Evolutionary conservation across 2,329 filamentous ascomycete species (phyloP), one percentile per base, ranked within the genome.

Genomic region (Colletotrichum sp.): DNA sequence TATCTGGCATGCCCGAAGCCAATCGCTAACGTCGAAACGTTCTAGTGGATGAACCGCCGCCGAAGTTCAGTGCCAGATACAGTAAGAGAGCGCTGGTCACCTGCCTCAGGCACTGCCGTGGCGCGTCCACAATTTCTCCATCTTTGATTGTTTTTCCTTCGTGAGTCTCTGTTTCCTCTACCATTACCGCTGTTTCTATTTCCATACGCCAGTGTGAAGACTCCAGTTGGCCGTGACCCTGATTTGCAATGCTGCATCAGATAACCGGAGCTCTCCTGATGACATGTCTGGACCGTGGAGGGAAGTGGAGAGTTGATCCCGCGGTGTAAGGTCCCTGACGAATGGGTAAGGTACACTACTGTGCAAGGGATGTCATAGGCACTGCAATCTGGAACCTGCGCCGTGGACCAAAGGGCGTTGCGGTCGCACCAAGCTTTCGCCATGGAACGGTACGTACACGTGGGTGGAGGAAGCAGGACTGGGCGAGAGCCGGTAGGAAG

Each of bases 401-500:
- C 44, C 6, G 44, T 75, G 32, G 73, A 13, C 70, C 39, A 16
- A 22, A 64, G 60, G 71, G 71, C 68, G 63, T 73, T 68, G 68
- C 36, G 65, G 63, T 73, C 64, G 68, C 36, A 69, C 59, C 64
- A 76, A 76, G 74, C 74, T 76, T 76, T 76, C 26, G 74, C 74
- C 74, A 76, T 74, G 70, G 34, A 73, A 73, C 62, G 30, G 57
- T 73, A 55, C 70, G 69, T 72, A 48, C 34, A 10, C 52, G 22
- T 32, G 3, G 16, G 24, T 69, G 52, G 48, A 44, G 52, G 55
- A 34, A 22, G 44, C 44, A 52, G n/a, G 57, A 28, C 57, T 60
- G 57, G 57, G 57, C 57, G 57, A 60, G 57, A 13, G 44, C 44
- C 44, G 44, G 44, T 48, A 52, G 10, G 44, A 48, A 48, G 44